These are phyloP conservation scores for Citrus hindsii DNA, from an alignment of 345 rosid genomes.

Conservation along the genomic window DNA sequence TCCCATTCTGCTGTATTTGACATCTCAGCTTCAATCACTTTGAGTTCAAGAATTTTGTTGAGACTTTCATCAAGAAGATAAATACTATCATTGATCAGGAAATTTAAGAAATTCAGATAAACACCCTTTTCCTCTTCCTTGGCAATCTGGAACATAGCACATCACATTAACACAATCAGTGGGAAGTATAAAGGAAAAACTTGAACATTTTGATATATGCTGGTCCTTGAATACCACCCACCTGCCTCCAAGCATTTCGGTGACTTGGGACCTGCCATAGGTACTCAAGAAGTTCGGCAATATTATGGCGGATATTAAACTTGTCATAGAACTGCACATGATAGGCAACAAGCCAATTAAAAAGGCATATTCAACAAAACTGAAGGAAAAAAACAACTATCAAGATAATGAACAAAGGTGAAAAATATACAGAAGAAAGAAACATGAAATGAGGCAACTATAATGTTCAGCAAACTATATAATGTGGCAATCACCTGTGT, in stretches of 20 bases:
- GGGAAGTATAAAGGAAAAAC: not conserved
- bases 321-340: constrained; percentile 91
- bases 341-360: constrained; percentile 6
- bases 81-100: constrained; percentile 94
- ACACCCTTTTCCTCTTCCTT: constrained; percentile 99
- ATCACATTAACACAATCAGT: not conserved
- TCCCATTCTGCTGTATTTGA: constrained; percentile 91
- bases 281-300: constrained; percentile 96
- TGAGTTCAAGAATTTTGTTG: constrained; percentile 92
- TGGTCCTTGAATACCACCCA: constrained; percentile 20
- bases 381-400: not conserved
- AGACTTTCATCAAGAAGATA: constrained; percentile 98
- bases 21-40: constrained; percentile 96
- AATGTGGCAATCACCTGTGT: constrained; percentile 67
- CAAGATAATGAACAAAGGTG: not conserved
- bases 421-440: not conserved
- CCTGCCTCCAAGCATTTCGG: constrained; percentile 97
- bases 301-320: constrained; percentile 96
- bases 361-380: not conserved
- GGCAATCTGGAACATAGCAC: constrained; percentile 68
- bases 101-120: constrained; percentile 95
- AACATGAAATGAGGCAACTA: not conserved
- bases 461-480: not conserved
- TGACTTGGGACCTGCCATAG: constrained; percentile 99
- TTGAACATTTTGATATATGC: not conserved